Percentiles rank a stretch among this genome's conserved stretches.
These are phyloP conservation scores for Hanseniaspora occidentalis DNA, from an alignment of 805 yeast genomes.

Conservation along the genomic window DNA sequence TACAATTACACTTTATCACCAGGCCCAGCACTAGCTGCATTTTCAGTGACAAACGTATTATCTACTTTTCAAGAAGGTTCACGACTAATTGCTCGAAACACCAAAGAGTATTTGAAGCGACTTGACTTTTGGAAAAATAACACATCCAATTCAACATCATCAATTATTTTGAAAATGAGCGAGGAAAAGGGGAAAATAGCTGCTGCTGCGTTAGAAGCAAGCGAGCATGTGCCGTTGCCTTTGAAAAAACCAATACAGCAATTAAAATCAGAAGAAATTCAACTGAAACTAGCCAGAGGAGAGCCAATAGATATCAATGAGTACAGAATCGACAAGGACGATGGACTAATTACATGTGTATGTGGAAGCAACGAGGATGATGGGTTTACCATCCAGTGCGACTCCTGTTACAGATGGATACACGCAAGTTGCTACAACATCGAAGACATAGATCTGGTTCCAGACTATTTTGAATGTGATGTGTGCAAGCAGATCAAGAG, in stretches of 20 bases:
- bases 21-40: constrained; percentile 5
- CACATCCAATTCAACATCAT: not conserved
- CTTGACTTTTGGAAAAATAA: no score
- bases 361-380: constrained; percentile 83
- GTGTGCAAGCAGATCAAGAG: constrained; percentile 50
- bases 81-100: no score
- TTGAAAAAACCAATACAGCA: constrained; percentile 13
- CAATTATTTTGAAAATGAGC: not conserved
- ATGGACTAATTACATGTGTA: constrained; percentile 80
- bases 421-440: constrained; percentile 87
- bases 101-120: no score
- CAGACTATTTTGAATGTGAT: constrained; percentile 73
- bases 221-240: constrained; percentile 67
- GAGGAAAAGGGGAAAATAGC: constrained; percentile 49
- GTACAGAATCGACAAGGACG: constrained; percentile 64
- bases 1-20: not conserved
- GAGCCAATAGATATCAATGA: constrained; percentile 13
- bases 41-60: not conserved
- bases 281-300: not conserved
- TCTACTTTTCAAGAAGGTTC: no score
- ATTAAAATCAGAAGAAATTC: constrained; percentile 8
- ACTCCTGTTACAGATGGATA: constrained; percentile 86
- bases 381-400: constrained; percentile 92
- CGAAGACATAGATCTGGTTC: constrained; percentile 56
- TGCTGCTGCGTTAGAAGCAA: constrained; percentile 75